Evolutionary conservation across 2,329 filamentous ascomycete genomes (phyloP), one percentile per base, ranked within the genome.

Genomic region (Pestalotiopsis sp.): DNA sequence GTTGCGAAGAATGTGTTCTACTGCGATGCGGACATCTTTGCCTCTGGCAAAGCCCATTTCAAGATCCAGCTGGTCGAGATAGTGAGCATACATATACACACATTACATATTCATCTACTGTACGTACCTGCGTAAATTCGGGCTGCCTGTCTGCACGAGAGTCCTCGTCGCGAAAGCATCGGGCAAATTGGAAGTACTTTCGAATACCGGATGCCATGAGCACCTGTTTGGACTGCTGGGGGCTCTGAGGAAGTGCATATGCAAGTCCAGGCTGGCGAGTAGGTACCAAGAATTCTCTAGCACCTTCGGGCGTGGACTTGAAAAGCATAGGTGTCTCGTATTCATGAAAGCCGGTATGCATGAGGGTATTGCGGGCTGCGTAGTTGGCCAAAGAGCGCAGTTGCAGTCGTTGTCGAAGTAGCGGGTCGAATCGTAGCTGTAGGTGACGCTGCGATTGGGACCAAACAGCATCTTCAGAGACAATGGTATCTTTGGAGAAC

Each of bases 191-290:
- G 80, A 92, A 97, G 78, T 99, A 99, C 56, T 87, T 89, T 1
- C 86, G 82, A 12, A 98, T 87, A 0, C 95, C 95, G 70, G 93
- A 92, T 0, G 94, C 93, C 94, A 99, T 98, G 57, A 99, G 87
- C 2, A 98, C 93, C 82, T 99, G 96, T 82, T 99, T 99, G 78
- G 98, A 99, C 79, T 99, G 96, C 79, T 99, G 96, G 0, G 96
- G 96, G 72, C 95, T 98, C 79, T 99, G 97, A 0, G 95, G 95
- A 23, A 99, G 84, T 9, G 96, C 96, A 79, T 98, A 99, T 3
- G 93, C 94, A 70, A 90, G 83, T 0, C 93, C 94, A 1, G 85
- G 86, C 45, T 86, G 88, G 36, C 96, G 86, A 0, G 95, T 97
- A 0, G 96, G 96, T 4, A 99, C 95, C 5, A 99, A 80, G 71